A percentile compares a stretch with the other conserved stretches of the same genome.
Conservation (phyloP, 163 green algal genomes). For the Scenedesmus sp. region DNA sequence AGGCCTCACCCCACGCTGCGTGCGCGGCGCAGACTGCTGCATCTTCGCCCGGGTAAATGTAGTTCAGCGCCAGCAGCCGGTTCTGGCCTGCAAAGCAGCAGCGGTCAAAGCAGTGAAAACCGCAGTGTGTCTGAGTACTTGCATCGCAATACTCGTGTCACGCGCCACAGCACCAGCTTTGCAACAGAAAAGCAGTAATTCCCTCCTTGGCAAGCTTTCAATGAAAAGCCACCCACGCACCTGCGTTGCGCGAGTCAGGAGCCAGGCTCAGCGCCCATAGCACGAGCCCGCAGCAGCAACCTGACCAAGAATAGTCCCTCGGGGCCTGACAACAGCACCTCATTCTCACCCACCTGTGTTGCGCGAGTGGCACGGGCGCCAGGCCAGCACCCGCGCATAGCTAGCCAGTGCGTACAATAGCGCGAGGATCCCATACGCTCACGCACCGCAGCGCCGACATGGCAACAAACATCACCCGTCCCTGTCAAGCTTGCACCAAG, state of each 20-base stretch:
- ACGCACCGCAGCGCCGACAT: conserved; percentile 62
- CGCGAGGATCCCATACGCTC: conserved; percentile 61
- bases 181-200: no score
- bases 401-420: conserved; percentile 64
- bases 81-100: conserved; percentile 62
- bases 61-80: conserved; percentile 97
- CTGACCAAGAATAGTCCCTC: no score
- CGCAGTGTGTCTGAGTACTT: no score
- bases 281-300: no score
- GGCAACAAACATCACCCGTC: no score
- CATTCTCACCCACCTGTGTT: no score
- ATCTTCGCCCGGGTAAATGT: conserved; percentile 88
- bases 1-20: conserved; percentile 81
- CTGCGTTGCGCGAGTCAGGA: conserved; percentile 78
- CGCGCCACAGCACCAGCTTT: no score
- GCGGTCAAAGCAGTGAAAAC: not conserved
- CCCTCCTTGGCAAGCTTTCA: not conserved
- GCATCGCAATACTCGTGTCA: no score
- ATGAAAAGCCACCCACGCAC: not conserved
- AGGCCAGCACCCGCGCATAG: conserved; percentile 60
- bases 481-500: no score
- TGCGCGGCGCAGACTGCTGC: conserved; percentile 86
- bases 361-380: no score
- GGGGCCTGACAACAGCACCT: no score
- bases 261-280: conserved; percentile 67